Conservation (phyloP, 495 filamentous ascomycete species). For the Neurospora sp. region DNA sequence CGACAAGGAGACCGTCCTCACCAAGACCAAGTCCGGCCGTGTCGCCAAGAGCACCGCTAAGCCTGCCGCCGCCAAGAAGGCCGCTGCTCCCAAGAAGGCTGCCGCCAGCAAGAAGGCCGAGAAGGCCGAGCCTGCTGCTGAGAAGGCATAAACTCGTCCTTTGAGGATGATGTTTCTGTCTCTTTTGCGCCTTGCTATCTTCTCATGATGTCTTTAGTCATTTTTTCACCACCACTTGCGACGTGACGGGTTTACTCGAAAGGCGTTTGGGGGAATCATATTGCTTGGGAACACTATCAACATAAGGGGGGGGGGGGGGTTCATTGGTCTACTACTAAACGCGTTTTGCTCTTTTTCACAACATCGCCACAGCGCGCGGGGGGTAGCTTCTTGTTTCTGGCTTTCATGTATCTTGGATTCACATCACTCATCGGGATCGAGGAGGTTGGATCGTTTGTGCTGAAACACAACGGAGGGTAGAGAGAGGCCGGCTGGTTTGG, state of each 20-base stretch:
- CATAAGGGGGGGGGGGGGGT: not conserved
- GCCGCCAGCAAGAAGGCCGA: conserved; percentile 30
- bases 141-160: conserved; percentile 6
- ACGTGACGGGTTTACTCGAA: conserved; percentile 8
- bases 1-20: conserved; percentile 49
- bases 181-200: not conserved
- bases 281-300: not conserved
- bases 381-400: not conserved
- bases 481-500: not conserved
- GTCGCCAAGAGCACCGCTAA: conserved; percentile 60
- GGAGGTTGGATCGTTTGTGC: not conserved
- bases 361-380: not conserved
- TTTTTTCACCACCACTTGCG: conserved; percentile 2
- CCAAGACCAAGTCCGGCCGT: conserved; percentile 86
- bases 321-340: not conserved
- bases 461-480: not conserved
- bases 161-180: not conserved
- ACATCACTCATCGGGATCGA: not conserved
- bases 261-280: conserved; percentile 1
- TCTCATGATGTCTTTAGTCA: conserved; percentile 13
- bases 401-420: not conserved
- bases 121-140: conserved; percentile 24
- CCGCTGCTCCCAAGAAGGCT: conserved; percentile 53
- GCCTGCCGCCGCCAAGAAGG: conserved; percentile 53
- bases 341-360: not conserved